Evolutionary conservation across 768 basidiomycete species (phyloP).

Genomic region (Phaffia tasmanica): DNA sequence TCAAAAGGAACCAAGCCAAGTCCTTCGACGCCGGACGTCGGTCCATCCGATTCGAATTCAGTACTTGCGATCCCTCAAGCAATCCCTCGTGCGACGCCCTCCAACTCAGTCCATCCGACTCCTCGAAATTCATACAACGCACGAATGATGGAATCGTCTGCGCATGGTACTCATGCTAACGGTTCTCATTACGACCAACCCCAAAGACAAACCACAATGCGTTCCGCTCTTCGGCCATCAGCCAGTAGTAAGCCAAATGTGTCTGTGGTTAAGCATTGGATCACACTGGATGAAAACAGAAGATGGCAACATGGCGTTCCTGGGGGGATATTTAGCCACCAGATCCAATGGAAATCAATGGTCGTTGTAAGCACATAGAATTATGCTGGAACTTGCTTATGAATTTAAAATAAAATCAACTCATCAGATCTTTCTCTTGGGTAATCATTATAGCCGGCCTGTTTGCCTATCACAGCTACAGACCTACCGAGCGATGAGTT

Average conservation of each 20-base stretch:
- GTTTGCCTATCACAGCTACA: constrained; percentile 22
- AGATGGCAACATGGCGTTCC: constrained; percentile 25
- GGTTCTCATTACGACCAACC: neutral
- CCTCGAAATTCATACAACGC: neutral
- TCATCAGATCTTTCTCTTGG: neutral
- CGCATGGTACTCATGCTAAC: neutral
- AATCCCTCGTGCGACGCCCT: no score
- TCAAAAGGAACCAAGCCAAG: no score
- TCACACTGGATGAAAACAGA: constrained; percentile 14
- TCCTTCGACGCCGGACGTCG: no score
- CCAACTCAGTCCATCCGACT: constrained; percentile 7
- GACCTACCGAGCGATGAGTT: constrained; percentile 7
- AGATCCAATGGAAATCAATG: constrained; percentile 24
- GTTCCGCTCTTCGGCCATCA: constrained; percentile 4
- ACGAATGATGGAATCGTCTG: constrained; percentile 13
- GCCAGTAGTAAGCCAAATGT: neutral
- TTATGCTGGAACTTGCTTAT: no score
- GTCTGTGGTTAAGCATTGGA: neutral
- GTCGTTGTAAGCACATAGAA: constrained; percentile 1
- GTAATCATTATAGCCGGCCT: constrained; percentile 12
- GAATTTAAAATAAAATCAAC: neutral
- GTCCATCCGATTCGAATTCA: no score
- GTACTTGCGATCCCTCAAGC: no score
- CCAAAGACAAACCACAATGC: neutral
- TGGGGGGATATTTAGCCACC: constrained; percentile 6